phyloP scores from a whole-genome alignment of 2,329 filamentous ascomycete species.

The Ceratocystis harringtonii region DNA sequence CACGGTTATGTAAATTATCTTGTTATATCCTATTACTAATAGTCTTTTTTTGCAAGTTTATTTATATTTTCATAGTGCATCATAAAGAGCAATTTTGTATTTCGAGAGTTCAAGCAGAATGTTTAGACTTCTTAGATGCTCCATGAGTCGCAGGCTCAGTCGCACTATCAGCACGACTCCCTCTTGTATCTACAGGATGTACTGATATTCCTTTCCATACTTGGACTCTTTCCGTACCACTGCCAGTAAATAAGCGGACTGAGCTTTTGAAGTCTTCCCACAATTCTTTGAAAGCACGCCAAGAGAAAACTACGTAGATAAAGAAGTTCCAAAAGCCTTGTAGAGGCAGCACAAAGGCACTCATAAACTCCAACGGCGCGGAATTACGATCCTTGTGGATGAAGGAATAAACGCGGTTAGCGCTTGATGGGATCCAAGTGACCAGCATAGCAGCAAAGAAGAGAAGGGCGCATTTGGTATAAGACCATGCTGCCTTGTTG shows the following conservation, averaged over 20 bases:
- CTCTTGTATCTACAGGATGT: neutral
- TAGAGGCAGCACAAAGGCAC: conserved; percentile 55
- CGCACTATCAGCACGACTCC: neutral
- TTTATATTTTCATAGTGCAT: no score
- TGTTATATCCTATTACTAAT: no score
- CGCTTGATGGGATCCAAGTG: conserved; percentile 56
- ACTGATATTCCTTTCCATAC: neutral
- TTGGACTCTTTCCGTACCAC: neutral
- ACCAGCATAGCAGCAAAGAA: conserved; percentile 51
- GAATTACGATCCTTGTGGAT: conserved; percentile 34
- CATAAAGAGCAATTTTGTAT: no score
- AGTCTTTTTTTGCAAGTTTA: no score
- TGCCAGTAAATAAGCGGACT: neutral
- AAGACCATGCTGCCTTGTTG: conserved; percentile 46
- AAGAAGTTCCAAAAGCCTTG: conserved; percentile 67
- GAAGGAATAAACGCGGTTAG: conserved; percentile 55
- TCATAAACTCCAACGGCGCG: conserved; percentile 46
- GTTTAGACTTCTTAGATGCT: neutral
- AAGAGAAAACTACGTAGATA: conserved; percentile 53
- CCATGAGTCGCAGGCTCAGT: neutral
- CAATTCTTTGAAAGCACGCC: conserved; percentile 35
- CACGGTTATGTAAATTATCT: no score
- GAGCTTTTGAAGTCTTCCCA: conserved; percentile 19
- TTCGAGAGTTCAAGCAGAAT: neutral
- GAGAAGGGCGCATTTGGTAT: conserved; percentile 48